Conservation (phyloP, 345 rosid genomes). For the Aquilaria sinensis region DNA sequence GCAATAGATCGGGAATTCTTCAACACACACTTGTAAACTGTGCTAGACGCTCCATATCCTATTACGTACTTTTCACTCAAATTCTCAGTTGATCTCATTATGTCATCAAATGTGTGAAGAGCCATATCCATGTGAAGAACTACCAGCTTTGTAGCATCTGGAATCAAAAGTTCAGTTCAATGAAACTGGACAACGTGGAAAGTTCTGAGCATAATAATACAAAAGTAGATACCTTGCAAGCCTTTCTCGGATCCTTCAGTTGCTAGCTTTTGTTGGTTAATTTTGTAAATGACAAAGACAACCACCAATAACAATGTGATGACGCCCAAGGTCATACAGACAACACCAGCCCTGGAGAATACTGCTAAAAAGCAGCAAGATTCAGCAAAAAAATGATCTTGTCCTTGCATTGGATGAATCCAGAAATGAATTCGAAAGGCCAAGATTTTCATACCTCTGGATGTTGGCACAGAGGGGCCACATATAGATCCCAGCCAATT, state of each 20-base stretch:
- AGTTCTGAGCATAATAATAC: not conserved
- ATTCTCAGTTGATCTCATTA: constrained; percentile 84
- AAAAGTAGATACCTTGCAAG: constrained; percentile 30
- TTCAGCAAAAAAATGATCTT: not conserved
- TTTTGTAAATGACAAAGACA: constrained; percentile 48
- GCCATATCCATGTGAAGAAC: constrained; percentile 98
- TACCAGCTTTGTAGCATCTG: constrained; percentile 82
- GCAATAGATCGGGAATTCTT: constrained; percentile 91
- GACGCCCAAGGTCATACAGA: constrained; percentile 60
- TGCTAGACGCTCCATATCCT: constrained; percentile 93
- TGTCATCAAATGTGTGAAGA: constrained; percentile 76
- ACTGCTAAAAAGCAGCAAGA: constrained; percentile 20
- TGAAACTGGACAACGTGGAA: not conserved
- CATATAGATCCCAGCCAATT: constrained; percentile 81
- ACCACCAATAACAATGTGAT: constrained; percentile 41
- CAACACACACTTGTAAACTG: constrained; percentile 70
- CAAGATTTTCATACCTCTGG: constrained; percentile 38
- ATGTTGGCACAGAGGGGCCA: constrained; percentile 37
- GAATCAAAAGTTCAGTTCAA: not conserved
- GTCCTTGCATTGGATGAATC: not conserved
- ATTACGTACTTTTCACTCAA: constrained; percentile 62
- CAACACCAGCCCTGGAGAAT: constrained; percentile 52
- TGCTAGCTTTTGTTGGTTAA: constrained; percentile 38
- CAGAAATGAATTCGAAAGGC: not conserved
- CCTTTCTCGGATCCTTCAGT: constrained; percentile 22